These are phyloP conservation scores for Ambrosia trifida DNA, from an alignment of 129 eudicot genomes.

Conservation along the genomic window DNA sequence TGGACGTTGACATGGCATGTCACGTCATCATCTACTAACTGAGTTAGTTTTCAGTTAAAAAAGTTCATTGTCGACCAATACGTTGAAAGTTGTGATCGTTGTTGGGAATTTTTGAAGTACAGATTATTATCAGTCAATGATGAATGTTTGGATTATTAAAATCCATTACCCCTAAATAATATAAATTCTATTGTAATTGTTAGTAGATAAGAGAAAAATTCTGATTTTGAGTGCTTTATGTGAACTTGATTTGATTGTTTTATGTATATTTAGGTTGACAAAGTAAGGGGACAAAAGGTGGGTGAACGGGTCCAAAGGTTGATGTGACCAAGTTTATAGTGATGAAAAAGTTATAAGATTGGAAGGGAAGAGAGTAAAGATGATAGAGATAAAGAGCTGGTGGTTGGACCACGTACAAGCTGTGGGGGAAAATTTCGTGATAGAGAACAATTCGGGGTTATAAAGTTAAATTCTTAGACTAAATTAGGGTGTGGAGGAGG, in stretches of 20 bases:
- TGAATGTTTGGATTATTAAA: no score
- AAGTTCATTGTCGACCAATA: no score
- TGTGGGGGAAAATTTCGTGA: constrained; percentile 24
- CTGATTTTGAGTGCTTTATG: not conserved
- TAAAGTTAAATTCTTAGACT: constrained; percentile 23
- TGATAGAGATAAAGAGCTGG: constrained; percentile 30
- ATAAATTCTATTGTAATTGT: not conserved
- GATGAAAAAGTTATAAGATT: constrained; percentile 15
- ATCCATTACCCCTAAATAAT: no score
- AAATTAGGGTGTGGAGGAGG: no score
- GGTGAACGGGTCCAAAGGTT: constrained; percentile 34
- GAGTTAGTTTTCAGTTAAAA: no score
- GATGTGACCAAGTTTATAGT: constrained; percentile 32
- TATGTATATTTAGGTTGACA: not conserved
- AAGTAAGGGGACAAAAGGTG: constrained; percentile 29
- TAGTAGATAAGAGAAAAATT: not conserved
- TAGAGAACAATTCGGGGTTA: not conserved
- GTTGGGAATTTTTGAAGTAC: no score
- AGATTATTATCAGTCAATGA: no score
- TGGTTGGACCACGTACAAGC: constrained; percentile 32
- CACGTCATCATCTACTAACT: no score
- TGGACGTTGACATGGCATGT: no score
- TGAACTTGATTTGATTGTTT: constrained; percentile 7
- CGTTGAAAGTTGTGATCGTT: no score
- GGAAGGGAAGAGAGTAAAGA: constrained; percentile 3